These are phyloP conservation scores for Papiliotrema nemorosa DNA, from an alignment of 1,284 basidiomycete genomes.

Conservation along the genomic window DNA sequence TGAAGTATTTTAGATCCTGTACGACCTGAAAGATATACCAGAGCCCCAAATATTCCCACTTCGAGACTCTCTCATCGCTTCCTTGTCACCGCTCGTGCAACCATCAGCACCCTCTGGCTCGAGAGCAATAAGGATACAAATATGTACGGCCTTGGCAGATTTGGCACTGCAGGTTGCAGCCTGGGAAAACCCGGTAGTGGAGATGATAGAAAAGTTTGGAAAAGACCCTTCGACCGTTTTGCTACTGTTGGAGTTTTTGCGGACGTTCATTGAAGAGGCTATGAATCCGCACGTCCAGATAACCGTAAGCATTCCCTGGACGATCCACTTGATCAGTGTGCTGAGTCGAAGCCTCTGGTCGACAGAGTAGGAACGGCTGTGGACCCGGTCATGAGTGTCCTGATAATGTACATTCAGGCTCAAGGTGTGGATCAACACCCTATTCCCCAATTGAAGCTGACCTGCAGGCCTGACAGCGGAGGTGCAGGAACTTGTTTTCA, in stretches of 20 bases:
- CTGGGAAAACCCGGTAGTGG: conserved; percentile 77
- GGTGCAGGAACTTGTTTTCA: conserved; percentile 84
- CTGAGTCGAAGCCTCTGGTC: not conserved
- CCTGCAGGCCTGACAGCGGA: conserved; percentile 70
- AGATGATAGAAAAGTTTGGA: conserved; percentile 83
- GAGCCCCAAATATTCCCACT: conserved; percentile 67
- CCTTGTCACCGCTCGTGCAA: conserved; percentile 62
- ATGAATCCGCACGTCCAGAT: conserved; percentile 84
- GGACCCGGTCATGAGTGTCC: not conserved
- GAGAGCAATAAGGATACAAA: conserved; percentile 79
- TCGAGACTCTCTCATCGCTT: conserved; percentile 79
- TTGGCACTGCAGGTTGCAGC: conserved; percentile 84
- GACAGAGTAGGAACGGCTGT: no score
- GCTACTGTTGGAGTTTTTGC: conserved; percentile 83
- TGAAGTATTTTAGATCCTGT: conserved; percentile 67
- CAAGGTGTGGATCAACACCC: not conserved
- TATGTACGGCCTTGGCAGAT: conserved; percentile 84
- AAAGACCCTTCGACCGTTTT: conserved; percentile 77
- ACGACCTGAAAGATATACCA: conserved; percentile 88
- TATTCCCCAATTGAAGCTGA: not conserved
- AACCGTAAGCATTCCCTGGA: conserved; percentile 64
- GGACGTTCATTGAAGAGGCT: conserved; percentile 84
- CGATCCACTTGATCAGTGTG: not conserved
- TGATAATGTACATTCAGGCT: not conserved
- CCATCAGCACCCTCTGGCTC: conserved; percentile 61